Evolutionary conservation across 805 yeast genomes (phyloP), one percentile per base, ranked within the genome.

Genomic region (Danielia reshetovae): DNA sequence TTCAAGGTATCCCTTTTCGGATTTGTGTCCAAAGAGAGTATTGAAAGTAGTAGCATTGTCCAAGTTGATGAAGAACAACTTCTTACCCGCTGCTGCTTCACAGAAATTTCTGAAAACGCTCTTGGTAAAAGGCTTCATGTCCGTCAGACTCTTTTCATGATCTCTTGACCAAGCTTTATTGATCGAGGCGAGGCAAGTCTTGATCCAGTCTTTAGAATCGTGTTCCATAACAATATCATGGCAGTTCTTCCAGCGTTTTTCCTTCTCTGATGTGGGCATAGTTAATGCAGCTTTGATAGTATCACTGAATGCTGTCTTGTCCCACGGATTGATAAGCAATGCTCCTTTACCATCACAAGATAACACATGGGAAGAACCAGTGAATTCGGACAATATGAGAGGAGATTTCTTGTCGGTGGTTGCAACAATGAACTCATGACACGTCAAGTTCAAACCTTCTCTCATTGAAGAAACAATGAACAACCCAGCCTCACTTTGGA

Each of bases 391-490:
- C 36, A 93, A 60, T 29, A 93, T 73, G 42, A 90, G 70, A 2
- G 96, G 96, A 0, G 96, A 82, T 45, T 82, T 79, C 39, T 76
- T 75, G 27, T 74, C 77, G 15, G 68, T 62, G 1, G 93, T 75
- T 17, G 95, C 85, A 36, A 81, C 81, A 27, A 88, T 74, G 55
- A 83, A 93, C 57, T 93, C 98, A 54, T 93, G 98, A 48, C 96
- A 90, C 0, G 97, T 89, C 52, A 93, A 69, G 51, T 93, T 93
- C 88, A 93, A 85, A 17, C 98, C 98, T 59, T 93, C 98, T 54
- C 98, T 79, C 70, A 90, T 75, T 2, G 96, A 85, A 7, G 94
- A 80, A 2, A 90, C 96, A 28, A 85, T 79, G 52, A 93, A 93
- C 1, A 78, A 69, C 46, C 86, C 94, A 1, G 97, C 96, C 54